Evolutionary conservation across 768 basidiomycete genomes (phyloP), one percentile per base, ranked within the genome.

Genomic region (Mycena metata): DNA sequence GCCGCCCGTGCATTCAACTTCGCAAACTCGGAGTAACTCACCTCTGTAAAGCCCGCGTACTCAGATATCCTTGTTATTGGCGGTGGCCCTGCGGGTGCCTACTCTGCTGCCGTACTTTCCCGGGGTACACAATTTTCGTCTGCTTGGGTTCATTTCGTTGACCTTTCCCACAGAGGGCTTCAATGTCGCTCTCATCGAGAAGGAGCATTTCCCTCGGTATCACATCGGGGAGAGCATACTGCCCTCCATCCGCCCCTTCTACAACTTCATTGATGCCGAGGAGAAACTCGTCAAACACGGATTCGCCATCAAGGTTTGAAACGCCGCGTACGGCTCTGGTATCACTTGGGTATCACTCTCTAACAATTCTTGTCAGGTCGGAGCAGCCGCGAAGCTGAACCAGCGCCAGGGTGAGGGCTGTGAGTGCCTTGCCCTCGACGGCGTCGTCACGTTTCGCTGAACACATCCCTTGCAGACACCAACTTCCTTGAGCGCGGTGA

Each of bases 401-500:
- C n/a, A n/a, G n/a, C n/a, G n/a, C n/a, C n/a, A n/a, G n/a, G n/a
- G n/a, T n/a, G 83, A 82, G 72, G 81, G 79, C 46, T 83, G 80
- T 80, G 54, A 74, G 80, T 77, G 19, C 47, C 15, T 26, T 16
- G 8, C n/a, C 33, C 21, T 7, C n/a, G n/a, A n/a, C n/a, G n/a
- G n/a, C n/a, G n/a, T n/a, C 17, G 10, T n/a, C 16, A 23, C 63
- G 19, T 23, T 8, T 21, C 39, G 30, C 9, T n/a, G 19, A 30
- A 15, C 16, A 17, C 33, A 15, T n/a, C n/a, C 1, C 55, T 6
- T 10, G 3, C 60, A 90, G 88, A 88, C 73, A 86, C 89, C 3
- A 86, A 90, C 73, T 90, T 91, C 72, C 76, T 88, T 66, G 81
- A 83, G 13, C 72, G 84, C 10, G 85, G 86, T 61, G 81, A 81